Evolutionary conservation across 2,329 filamentous ascomycete species (phyloP).

Genomic region (Zymoseptoria ardabiliae): DNA sequence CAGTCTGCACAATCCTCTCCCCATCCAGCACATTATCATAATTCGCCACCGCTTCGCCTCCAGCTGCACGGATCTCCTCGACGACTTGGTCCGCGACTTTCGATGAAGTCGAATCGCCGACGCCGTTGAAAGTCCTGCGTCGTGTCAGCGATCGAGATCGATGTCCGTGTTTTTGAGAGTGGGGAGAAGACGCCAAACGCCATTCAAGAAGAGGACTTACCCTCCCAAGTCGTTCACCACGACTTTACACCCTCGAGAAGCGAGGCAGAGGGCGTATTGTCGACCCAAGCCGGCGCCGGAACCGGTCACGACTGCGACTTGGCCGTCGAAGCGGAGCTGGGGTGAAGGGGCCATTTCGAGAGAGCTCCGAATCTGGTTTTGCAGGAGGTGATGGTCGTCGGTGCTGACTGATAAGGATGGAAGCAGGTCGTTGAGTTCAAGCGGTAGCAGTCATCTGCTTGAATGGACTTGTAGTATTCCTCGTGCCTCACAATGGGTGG

Average conservation of each 20-base stretch:
- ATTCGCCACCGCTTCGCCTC: slow-evolving; percentile 92
- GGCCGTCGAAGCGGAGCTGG: slow-evolving; percentile 68
- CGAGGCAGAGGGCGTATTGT: slow-evolving; percentile 81
- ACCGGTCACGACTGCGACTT: slow-evolving; percentile 79
- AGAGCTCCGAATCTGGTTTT: too few relatives aligned
- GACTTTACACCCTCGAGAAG: slow-evolving; percentile 77
- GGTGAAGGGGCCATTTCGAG: not conserved
- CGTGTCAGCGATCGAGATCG: too few relatives aligned
- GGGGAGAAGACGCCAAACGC: too few relatives aligned
- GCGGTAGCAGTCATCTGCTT: too few relatives aligned
- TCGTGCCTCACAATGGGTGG: not conserved
- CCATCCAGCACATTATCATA: slow-evolving; percentile 90
- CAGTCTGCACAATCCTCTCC: slow-evolving; percentile 84
- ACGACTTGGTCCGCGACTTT: slow-evolving; percentile 69
- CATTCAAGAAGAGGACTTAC: not conserved
- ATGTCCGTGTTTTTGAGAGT: too few relatives aligned
- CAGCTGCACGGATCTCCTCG: slow-evolving; percentile 71
- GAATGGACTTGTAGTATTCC: not conserved
- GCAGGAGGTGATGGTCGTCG: too few relatives aligned
- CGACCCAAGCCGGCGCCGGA: slow-evolving; percentile 74
- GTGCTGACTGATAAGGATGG: too few relatives aligned
- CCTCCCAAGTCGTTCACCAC: slow-evolving; percentile 91
- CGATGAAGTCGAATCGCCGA: slow-evolving; percentile 69
- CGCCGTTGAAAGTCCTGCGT: slow-evolving; percentile 70
- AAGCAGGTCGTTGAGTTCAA: too few relatives aligned